Base-by-base conservation (phyloP, 805 yeast genomes). In the Teunomyces funiuensis region DNA sequence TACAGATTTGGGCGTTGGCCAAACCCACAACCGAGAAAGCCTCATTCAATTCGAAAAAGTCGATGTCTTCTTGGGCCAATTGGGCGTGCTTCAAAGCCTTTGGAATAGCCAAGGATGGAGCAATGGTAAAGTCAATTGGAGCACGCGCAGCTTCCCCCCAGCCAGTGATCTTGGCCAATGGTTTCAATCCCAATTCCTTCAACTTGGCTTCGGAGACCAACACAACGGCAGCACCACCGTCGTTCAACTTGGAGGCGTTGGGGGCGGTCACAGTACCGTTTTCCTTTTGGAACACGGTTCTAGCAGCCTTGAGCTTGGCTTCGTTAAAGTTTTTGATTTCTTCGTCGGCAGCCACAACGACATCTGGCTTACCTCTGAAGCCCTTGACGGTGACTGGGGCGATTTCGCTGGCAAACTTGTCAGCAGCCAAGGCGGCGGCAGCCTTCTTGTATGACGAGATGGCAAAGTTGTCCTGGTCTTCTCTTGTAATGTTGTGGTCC, bases 121-220 rank as follows among this genome's bases (percentile, higher is more conserved):
- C 89, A 68, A 93, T 85, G 41, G 99, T 91, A 77, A 93, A 93
- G 71, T 90, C 95, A 55, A 85, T 78, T 51, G 99, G 99, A 33
- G 82, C 81, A 65, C 88, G 90, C 43, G 95, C 99, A 58, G 98
- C 98, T 65, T 93, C 99, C 69, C 96, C 99, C 96, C 96, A 91
- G 46, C 97, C 95, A 40, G 78, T 63, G 56, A 93, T 83, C 65
- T 82, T 81, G 46, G 97, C 98, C 48, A 93, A 63, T 50, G 99
- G 99, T 63, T 74, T 88, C 60, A 93, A 73, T 34, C 85, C 84
- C 55, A 89, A 79, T 76, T 90, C 96, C 63, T 81, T 80, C 56
- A 90, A 76, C 73, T 90, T 89, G 49, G 71, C 71, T 61, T 80
- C 97, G 44, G 96, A 85, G 39, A 88, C 93, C 52, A 93, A 76